Evolutionary conservation across 129 eudicot species (phyloP).

Genomic region (Helianthus annuus): DNA sequence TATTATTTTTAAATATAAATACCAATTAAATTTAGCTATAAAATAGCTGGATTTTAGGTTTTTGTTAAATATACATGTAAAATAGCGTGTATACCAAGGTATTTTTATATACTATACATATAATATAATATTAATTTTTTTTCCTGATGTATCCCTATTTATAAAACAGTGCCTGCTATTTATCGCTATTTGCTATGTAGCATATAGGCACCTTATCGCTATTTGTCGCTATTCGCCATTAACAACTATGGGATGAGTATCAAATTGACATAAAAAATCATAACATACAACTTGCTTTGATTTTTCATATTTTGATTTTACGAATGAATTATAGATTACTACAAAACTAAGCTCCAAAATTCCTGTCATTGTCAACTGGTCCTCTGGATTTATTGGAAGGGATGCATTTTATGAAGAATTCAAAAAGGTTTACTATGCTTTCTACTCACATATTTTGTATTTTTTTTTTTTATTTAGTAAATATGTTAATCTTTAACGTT

Average conservation of each 20-base stretch:
- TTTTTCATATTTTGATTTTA: not conserved
- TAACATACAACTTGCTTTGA: not conserved
- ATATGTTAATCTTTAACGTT: not conserved
- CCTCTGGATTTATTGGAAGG: conserved; percentile 69
- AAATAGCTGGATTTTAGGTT: too few relatives aligned
- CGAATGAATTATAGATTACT: conserved; percentile 39
- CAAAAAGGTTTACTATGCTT: conserved; percentile 54
- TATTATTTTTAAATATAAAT: too few relatives aligned
- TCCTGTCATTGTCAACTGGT: conserved; percentile 50
- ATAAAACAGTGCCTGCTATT: too few relatives aligned
- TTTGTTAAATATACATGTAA: too few relatives aligned
- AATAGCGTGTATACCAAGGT: too few relatives aligned
- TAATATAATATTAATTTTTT: too few relatives aligned
- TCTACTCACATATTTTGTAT: not conserved
- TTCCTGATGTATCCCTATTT: too few relatives aligned
- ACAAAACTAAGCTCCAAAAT: conserved; percentile 53
- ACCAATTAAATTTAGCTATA: too few relatives aligned
- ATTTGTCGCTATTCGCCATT: too few relatives aligned
- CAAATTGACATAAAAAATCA: not conserved
- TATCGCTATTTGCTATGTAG: too few relatives aligned
- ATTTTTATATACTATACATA: too few relatives aligned
- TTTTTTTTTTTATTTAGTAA: not conserved
- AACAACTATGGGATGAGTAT: not conserved
- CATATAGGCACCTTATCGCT: too few relatives aligned
- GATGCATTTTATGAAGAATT: conserved; percentile 54